phyloP scores from a whole-genome alignment of 2,329 filamentous ascomycete genomes.

The Cladophialophora chaetospira region DNA sequence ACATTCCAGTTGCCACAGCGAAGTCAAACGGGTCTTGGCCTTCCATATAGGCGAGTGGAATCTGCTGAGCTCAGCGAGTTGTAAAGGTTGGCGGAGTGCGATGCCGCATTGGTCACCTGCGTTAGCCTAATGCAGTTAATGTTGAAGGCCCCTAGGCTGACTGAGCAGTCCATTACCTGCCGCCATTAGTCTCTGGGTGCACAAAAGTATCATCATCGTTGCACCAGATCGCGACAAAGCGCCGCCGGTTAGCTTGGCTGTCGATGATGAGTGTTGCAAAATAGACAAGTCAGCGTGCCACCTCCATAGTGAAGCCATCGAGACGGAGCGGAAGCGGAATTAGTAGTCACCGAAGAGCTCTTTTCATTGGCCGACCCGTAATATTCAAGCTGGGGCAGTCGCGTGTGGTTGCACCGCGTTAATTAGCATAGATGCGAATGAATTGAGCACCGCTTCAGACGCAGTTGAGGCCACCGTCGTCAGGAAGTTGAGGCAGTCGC shows the following conservation, averaged over 20 bases:
- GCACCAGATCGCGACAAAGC: background rate
- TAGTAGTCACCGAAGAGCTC: background rate
- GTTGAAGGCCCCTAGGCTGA: background rate
- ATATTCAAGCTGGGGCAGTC: background rate
- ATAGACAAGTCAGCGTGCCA: background rate
- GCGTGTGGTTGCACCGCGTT: background rate
- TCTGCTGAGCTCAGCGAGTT: slow-evolving; percentile 14
- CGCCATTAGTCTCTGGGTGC: background rate
- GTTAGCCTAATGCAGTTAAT: background rate
- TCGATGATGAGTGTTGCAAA: background rate
- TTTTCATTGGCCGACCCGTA: background rate
- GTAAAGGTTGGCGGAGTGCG: background rate
- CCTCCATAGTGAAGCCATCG: no score
- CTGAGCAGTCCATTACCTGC: background rate
- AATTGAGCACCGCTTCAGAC: background rate
- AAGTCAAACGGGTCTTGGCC: slow-evolving; percentile 1
- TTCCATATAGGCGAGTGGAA: background rate
- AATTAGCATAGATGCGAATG: background rate
- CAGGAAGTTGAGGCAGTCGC: no score
- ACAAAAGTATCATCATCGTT: background rate
- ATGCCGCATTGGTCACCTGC: slow-evolving; percentile 2
- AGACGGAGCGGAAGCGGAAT: no score
- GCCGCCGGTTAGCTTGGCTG: background rate
- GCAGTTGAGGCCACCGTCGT: no score
- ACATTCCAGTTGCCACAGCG: slow-evolving; percentile 1